Evolutionary conservation across 164 flowering plant genomes (phyloP), one percentile per base, ranked within the genome.

Genomic region (Cinnamomum micranthum): DNA sequence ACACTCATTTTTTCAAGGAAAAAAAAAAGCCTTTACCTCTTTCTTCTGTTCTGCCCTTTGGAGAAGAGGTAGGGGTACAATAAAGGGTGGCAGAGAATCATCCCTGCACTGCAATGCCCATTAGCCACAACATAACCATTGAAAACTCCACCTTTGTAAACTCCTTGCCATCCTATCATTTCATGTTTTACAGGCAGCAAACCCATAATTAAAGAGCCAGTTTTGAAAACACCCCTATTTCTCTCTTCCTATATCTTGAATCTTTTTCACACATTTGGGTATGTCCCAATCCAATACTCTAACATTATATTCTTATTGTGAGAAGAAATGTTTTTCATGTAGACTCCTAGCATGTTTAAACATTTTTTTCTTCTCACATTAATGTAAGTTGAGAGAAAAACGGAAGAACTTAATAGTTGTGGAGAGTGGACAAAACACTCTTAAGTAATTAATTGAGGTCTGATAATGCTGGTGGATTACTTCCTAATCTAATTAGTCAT

Each of bases 11-110:
- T 25, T 23, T 64, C 4, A 2, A 4, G 17, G 6, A n/a, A 22
- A 7, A 2, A 64, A 4, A 2, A 64, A 4, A 0, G 6, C 23
- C 25, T 15, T 33, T 59, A 41, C 22, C 5, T 24, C 41, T 7
- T 23, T 65, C 11, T 31, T 58, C 58, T 58, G 19, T 23, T n/a
- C 50, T 72, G 79, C 25, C 79, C 72, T 77, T 77, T 77, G 75
- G 50, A 6, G n/a, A 67, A 20, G 68, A 47, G 55, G 27, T 72
- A 68, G 71, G 72, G 68, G 19, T 47, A 24, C 66, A 5, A 41
- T 31, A 77, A 65, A 50, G 52, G 23, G 47, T 50, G 25, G 51
- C 60, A 72, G 31, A 47, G 31, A 59, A 65, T 65, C 52, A 71
- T 65, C 51, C 73, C 28, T 64, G 51, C 59, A 20, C 69, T 70